phyloP scores from a whole-genome alignment of 1,284 basidiomycete genomes.

The Naganishia liquefaciens region DNA sequence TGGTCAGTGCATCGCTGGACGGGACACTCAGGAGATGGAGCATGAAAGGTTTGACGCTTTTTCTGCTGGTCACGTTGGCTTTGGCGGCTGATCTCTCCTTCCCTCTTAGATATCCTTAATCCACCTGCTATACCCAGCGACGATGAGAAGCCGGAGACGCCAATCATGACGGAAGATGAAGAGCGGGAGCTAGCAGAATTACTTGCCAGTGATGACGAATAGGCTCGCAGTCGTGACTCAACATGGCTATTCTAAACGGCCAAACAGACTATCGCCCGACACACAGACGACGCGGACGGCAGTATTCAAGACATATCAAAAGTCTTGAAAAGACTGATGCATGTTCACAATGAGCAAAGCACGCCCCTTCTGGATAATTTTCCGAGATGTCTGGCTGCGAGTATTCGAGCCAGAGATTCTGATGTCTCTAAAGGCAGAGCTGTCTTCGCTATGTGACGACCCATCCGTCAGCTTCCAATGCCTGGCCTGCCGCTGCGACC shows the following conservation, averaged over 20 bases:
- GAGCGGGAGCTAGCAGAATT: slow-evolving; percentile 70
- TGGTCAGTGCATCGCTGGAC: slow-evolving; percentile 79
- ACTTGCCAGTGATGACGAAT: slow-evolving; percentile 24
- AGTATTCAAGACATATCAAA: too few relatives aligned
- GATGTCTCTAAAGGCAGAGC: too few relatives aligned
- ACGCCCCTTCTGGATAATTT: too few relatives aligned
- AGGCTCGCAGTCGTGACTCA: neutral
- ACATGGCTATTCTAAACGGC: too few relatives aligned
- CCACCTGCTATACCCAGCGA: slow-evolving; percentile 42
- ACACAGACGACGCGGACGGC: too few relatives aligned
- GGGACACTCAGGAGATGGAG: slow-evolving; percentile 80
- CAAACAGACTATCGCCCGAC: too few relatives aligned
- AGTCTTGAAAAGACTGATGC: too few relatives aligned
- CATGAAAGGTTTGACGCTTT: slow-evolving; percentile 62
- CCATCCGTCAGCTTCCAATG: slow-evolving; percentile 27
- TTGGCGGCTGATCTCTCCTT: neutral
- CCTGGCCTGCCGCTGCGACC: slow-evolving; percentile 3
- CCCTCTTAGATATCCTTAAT: slow-evolving; percentile 43
- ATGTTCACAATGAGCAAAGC: too few relatives aligned
- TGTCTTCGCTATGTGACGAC: neutral
- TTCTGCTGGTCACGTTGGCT: neutral
- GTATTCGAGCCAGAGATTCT: too few relatives aligned
- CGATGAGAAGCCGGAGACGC: slow-evolving; percentile 34
- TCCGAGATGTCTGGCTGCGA: too few relatives aligned
- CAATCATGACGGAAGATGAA: slow-evolving; percentile 51